Conservation (phyloP, 2,329 filamentous ascomycete genomes). For the Trichoderma brevicompactum region DNA sequence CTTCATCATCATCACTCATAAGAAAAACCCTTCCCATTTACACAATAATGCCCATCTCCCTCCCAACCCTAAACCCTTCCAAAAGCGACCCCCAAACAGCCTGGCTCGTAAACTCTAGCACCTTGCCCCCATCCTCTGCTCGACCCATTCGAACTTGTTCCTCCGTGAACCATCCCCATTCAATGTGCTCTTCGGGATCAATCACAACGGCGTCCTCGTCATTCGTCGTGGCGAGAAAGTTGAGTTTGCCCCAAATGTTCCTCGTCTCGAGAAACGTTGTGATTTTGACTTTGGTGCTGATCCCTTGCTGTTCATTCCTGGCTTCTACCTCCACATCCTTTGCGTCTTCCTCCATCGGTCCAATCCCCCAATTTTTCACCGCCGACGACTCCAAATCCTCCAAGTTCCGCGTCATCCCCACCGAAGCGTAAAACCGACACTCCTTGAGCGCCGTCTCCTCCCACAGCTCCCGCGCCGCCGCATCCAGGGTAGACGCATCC, state of each 20-base stretch:
- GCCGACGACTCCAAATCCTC: neutral
- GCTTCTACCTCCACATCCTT: neutral
- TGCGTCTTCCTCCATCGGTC: constrained; percentile 29
- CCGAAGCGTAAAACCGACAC: constrained; percentile 34
- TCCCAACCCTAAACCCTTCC: constrained; percentile 41
- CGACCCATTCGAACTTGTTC: constrained; percentile 39
- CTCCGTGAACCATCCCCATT: constrained; percentile 47
- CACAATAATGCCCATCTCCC: constrained; percentile 9
- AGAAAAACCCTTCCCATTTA: neutral
- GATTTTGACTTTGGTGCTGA: constrained; percentile 30
- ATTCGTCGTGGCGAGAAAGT: constrained; percentile 38
- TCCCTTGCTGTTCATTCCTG: neutral
- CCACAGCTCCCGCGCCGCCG: constrained; percentile 51
- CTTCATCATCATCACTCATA: neutral
- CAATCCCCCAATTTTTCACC: constrained; percentile 17
- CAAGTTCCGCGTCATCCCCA: constrained; percentile 24
- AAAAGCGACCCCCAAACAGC: constrained; percentile 40
- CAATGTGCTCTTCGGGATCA: constrained; percentile 46
- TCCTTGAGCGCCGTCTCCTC: constrained; percentile 51
- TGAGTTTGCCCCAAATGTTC: constrained; percentile 39
- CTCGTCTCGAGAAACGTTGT: constrained; percentile 36
- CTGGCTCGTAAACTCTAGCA: constrained; percentile 42
- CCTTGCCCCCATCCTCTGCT: constrained; percentile 30
- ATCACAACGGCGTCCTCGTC: constrained; percentile 33
- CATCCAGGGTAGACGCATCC: constrained; percentile 49